Conservation (phyloP, 192 early-diverging fungal genomes). For the Endogone sp. region DNA sequence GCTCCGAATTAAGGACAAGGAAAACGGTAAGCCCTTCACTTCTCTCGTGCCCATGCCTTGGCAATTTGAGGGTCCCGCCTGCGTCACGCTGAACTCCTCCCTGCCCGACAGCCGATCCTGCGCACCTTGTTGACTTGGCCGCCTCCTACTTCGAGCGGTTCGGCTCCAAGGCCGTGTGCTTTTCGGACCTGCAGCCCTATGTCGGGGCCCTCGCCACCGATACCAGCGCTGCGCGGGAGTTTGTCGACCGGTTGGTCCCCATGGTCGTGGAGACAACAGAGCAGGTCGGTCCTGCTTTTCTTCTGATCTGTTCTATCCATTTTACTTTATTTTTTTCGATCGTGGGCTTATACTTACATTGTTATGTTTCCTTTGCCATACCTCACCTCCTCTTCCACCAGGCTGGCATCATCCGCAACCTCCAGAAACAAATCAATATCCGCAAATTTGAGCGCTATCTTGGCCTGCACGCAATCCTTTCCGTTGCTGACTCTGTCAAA, state of each 20-base stretch:
- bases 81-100: background rate
- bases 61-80: too few species aligned
- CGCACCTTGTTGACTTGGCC: constrained; percentile 27
- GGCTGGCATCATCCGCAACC: constrained; percentile 23
- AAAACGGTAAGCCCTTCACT: background rate
- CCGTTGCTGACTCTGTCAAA: constrained; percentile 5
- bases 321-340: too few species aligned
- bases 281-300: constrained; percentile 4
- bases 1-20: background rate
- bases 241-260: constrained; percentile 28
- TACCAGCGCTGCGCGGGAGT: constrained; percentile 17
- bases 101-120: background rate
- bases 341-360: too few species aligned
- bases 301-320: too few species aligned
- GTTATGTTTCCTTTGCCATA: background rate
- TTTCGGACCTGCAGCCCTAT: constrained; percentile 71
- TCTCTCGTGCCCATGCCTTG: too few species aligned
- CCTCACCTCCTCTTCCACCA: constrained; percentile 2
- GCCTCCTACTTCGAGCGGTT: constrained; percentile 58
- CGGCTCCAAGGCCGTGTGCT: constrained; percentile 62
- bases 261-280: constrained; percentile 27
- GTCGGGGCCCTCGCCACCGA: constrained; percentile 25
- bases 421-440: constrained; percentile 32
- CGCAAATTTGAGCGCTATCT: constrained; percentile 35
- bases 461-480: constrained; percentile 4